These are phyloP conservation scores for Sclerotinia nivalis DNA, from an alignment of 2,329 filamentous ascomycete species.

Conservation along the genomic window DNA sequence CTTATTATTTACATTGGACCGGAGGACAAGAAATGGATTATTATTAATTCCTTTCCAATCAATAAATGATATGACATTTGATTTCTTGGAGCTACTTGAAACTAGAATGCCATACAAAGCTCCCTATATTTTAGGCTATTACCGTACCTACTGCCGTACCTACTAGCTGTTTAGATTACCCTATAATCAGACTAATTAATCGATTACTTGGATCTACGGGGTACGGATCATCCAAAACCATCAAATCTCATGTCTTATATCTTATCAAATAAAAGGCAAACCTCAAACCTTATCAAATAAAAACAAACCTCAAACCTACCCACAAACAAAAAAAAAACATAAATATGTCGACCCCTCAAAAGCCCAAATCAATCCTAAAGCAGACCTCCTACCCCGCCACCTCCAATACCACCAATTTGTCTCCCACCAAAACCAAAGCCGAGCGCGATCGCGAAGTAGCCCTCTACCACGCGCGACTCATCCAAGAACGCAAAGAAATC, in stretches of 20 bases:
- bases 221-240: neutral
- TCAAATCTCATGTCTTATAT: neutral
- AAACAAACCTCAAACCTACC: neutral
- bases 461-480: slow-evolving; percentile 76
- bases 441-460: slow-evolving; percentile 62
- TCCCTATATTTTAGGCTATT: neutral
- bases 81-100: neutral
- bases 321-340: neutral
- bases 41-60: neutral
- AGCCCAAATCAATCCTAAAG: slow-evolving; percentile 60
- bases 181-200: neutral
- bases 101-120: neutral
- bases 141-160: neutral
- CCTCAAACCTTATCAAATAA: neutral
- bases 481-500: slow-evolving; percentile 79
- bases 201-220: neutral
- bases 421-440: slow-evolving; percentile 47
- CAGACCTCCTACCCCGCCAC: slow-evolving; percentile 49
- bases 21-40: too few species aligned
- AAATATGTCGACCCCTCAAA: slow-evolving; percentile 35
- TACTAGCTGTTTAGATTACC: neutral
- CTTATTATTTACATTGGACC: too few species aligned
- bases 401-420: slow-evolving; percentile 29
- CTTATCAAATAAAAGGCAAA: slow-evolving; percentile 6
- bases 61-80: neutral